phyloP scores from a whole-genome alignment of 768 basidiomycete genomes.

The Daedaleopsis sinensis region DNA sequence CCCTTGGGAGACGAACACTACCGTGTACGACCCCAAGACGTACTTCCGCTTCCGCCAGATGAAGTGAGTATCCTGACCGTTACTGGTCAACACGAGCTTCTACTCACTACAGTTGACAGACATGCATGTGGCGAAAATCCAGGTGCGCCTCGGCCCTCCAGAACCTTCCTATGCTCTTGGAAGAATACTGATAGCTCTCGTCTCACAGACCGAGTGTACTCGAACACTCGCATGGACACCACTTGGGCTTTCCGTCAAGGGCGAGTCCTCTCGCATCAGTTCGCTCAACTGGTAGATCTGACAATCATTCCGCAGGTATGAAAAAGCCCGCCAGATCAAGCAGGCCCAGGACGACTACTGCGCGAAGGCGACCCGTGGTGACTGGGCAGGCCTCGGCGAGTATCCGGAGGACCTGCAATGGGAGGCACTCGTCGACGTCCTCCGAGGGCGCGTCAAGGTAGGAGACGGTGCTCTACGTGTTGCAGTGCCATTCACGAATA shows the following conservation, averaged over 20 bases:
- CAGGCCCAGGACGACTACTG: slow-evolving; percentile 72
- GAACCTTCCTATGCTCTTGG: neutral
- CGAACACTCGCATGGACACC: slow-evolving; percentile 60
- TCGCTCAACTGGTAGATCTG: too few species aligned
- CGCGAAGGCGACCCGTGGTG: slow-evolving; percentile 44
- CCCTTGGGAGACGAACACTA: slow-evolving; percentile 63
- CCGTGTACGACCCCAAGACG: slow-evolving; percentile 42
- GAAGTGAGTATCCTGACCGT: slow-evolving; percentile 48
- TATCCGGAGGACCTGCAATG: slow-evolving; percentile 77
- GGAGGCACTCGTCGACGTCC: slow-evolving; percentile 78
- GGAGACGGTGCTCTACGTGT: neutral
- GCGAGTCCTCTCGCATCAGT: too few species aligned
- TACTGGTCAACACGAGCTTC: too few species aligned
- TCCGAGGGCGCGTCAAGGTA: slow-evolving; percentile 79
- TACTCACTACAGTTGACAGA: neutral
- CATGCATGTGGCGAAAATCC: slow-evolving; percentile 53
- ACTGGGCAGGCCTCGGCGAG: slow-evolving; percentile 51
- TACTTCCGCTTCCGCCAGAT: slow-evolving; percentile 75
- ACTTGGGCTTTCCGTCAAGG: slow-evolving; percentile 69
- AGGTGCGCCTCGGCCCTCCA: slow-evolving; percentile 34
- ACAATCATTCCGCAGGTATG: slow-evolving; percentile 41
- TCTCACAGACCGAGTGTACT: slow-evolving; percentile 29
- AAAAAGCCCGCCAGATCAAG: slow-evolving; percentile 68
- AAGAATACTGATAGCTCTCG: neutral
- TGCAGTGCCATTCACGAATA: neutral